Evolutionary conservation across 257 asterid species (phyloP), one percentile per base, ranked within the genome.

Genomic region (Gentiana macrophylla): DNA sequence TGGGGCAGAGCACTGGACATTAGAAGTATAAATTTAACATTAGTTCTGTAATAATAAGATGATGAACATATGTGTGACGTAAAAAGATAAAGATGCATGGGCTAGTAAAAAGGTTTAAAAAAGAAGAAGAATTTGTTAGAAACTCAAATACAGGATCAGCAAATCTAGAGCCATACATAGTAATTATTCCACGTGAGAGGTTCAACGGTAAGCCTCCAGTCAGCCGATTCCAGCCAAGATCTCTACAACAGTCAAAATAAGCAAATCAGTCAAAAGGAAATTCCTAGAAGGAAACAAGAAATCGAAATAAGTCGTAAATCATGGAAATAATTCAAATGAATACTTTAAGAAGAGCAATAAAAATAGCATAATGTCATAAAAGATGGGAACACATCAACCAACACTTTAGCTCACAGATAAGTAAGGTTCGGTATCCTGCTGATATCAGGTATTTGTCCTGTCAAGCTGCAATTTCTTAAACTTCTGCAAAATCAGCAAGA

Each of bases 211-310:
- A 58, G 49, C 75, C 49, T 38, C 77, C 72, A 57, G 72, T 67
- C 43, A 77, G 75, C 62, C 50, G 61, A 73, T 77, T 77, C 75
- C 64, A 34, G 66, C 83, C 70, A 60, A 77, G 78, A 75, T 77
- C 80, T 61, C 80, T 77, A 65, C 58, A 61, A 37, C 36, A 61
- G 48, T 49, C 60, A 37, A 55, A 59, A 55, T 35, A 62, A 53
- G 46, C 44, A 56, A 24, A 48, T 46, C 49, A 34, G 47, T 10
- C 37, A 41, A 41, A 3, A 57, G 64, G 50, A 44, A 57, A 37
- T 33, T 47, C 46, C 32, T 8, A 52, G 32, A 37, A 48, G 43
- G 12, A 15, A 49, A 50, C 9, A 6, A n/a, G 38, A 12, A 24
- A 34, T 59, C 46, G 35, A 55, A 54, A 49, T 41, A 5, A 41